Evolutionary conservation across 257 asterid species (phyloP), one percentile per base, ranked within the genome.

Genomic region (Datura wrightii): DNA sequence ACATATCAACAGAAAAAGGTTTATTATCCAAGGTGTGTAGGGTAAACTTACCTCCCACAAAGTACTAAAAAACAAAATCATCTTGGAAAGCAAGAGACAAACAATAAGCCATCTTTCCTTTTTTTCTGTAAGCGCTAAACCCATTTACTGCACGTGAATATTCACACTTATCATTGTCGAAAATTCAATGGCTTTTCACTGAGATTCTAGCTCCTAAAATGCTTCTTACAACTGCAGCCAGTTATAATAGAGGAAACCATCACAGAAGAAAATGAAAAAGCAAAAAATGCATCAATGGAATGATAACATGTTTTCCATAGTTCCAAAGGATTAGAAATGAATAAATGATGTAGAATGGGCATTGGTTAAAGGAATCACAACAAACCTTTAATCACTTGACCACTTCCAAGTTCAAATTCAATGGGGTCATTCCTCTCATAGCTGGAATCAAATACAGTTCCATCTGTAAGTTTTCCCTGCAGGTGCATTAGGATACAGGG

Each of bases 391-490:
- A 97, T 97, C 60, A 97, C 99, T 87, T 95, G 97, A 83, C 98
- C 99, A 83, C 90, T 81, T 81, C 99, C 99, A 82, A 97, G 98
- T 91, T 90, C 92, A 82, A 97, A 97, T 62, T 94, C 96, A 88
- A 97, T 91, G 67, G 99, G 98, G 71, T 97, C 99, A 80, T 97
- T 95, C 89, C 98, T 93, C 85, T 94, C 98, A 67, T 88, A 95
- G 91, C 99, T 97, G 83, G 99, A 95, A 88, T 97, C 99, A 53
- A 97, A 97, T 79, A 93, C 98, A 63, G 98, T 93, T 83, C 98
- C 99, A 91, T 97, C 99, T 1, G 98, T 97, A 88, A 97, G 98
- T 88, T 90, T 89, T 80, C 99, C 99, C 99, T 97, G 92, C 86
- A 90, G 87, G 71, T 6, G 65, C 31, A 50, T 52, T 52, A 78